These are phyloP conservation scores for Elaeagnus macrophylla DNA, from an alignment of 306 rosid genomes.

Conservation along the genomic window DNA sequence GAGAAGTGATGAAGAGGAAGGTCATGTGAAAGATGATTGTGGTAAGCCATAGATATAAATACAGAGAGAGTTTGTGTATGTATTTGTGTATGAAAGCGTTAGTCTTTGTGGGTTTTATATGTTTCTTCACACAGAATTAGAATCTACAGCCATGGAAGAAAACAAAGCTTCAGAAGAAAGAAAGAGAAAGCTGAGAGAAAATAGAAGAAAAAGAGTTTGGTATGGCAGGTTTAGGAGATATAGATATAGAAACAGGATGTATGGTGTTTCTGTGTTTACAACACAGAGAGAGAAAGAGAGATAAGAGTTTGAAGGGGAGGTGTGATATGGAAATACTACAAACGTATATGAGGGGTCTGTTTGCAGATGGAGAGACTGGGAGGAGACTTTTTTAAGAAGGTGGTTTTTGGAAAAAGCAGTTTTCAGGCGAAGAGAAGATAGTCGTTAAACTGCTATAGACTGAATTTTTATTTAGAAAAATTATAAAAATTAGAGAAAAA, in stretches of 20 bases:
- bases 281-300: slow-evolving; percentile 5
- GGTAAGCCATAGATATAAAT: slow-evolving; percentile 57
- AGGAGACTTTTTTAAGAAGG: neutral
- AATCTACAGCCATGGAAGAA: neutral
- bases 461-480: neutral
- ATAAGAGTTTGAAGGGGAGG: slow-evolving; percentile 10
- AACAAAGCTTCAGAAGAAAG: neutral
- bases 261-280: slow-evolving; percentile 16
- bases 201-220: slow-evolving; percentile 1
- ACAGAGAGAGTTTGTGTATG: no score
- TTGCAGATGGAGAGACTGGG: neutral
- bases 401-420: slow-evolving; percentile 19
- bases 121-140: neutral
- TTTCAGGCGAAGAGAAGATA: slow-evolving; percentile 18
- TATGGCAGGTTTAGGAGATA: slow-evolving; percentile 17
- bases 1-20: slow-evolving; percentile 71
- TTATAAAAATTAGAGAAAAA: no score
- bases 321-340: slow-evolving; percentile 15
- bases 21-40: slow-evolving; percentile 60
- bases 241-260: slow-evolving; percentile 9
- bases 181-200: no score
- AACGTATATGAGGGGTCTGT: slow-evolving; percentile 11
- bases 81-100: neutral
- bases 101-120: neutral
- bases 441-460: slow-evolving; percentile 20